Percentiles rank a stretch among this genome's conserved stretches.
Evolutionary conservation across 306 rosid genomes (phyloP).

Genomic region (Leucaena leucocephala): DNA sequence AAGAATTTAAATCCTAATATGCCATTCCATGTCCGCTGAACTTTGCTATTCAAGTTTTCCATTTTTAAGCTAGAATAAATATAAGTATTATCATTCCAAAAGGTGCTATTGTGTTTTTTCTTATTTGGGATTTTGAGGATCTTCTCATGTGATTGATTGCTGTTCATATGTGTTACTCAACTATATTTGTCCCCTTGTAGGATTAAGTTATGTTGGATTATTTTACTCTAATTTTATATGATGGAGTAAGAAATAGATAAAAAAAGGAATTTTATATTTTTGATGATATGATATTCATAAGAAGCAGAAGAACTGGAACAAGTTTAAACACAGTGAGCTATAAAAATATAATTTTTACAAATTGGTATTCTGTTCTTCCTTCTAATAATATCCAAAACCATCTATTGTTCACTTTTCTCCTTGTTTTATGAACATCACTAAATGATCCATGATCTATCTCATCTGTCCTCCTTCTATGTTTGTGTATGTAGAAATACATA

Average conservation of each 20-base stretch:
- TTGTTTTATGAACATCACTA: not conserved
- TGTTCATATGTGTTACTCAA: not conserved
- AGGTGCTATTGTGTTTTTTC: not conserved
- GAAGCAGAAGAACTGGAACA: not conserved
- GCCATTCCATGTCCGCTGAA: not conserved
- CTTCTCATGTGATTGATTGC: constrained; percentile 20
- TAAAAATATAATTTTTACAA: not conserved
- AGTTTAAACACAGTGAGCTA: not conserved
- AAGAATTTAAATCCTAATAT: not conserved
- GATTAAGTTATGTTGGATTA: not conserved
- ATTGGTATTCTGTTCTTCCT: not conserved
- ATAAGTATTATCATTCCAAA: not conserved
- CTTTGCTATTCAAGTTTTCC: not conserved
- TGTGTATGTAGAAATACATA: not conserved
- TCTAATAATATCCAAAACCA: not conserved
- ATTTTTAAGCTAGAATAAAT: not conserved
- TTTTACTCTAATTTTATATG: not conserved
- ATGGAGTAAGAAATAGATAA: not conserved
- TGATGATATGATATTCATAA: not conserved
- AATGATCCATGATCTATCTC: not conserved
- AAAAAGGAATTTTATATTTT: not conserved
- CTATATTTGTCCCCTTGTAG: not conserved
- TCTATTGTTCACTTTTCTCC: not conserved
- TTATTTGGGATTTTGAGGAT: not conserved
- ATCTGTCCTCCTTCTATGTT: not conserved